phyloP scores from a whole-genome alignment of 495 filamentous ascomycete genomes.

The Xanthoparmelia taractica region DNA sequence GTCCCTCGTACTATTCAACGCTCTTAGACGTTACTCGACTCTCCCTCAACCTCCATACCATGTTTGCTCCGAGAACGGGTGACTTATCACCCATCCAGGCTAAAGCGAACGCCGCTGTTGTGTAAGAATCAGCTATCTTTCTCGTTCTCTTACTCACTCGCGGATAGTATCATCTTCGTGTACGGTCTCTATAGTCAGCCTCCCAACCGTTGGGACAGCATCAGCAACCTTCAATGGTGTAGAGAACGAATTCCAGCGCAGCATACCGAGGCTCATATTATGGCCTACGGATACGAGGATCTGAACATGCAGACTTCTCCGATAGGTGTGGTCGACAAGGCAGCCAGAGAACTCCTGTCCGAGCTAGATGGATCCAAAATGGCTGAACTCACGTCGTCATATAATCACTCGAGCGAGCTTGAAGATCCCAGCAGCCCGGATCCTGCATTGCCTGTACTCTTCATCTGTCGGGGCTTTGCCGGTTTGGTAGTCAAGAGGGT shows the following conservation, averaged over 20 bases:
- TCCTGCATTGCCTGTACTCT: neutral
- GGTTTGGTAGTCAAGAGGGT: slow-evolving; percentile 1
- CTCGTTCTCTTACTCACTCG: neutral
- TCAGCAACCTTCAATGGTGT: neutral
- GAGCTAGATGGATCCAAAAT: neutral
- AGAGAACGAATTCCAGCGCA: neutral
- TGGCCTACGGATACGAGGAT: neutral
- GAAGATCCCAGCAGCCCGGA: neutral
- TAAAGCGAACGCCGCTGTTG: neutral
- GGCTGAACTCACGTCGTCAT: neutral
- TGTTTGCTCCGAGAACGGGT: neutral
- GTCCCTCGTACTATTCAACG: no score
- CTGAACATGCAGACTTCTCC: neutral
- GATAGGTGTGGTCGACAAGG: neutral
- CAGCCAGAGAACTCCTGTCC: neutral
- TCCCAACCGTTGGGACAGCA: neutral
- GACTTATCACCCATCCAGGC: neutral
- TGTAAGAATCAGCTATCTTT: neutral
- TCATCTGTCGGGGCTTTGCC: neutral
- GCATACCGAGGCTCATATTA: neutral
- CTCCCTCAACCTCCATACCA: neutral
- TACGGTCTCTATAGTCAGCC: neutral
- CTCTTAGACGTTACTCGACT: no score
- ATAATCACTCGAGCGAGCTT: neutral
- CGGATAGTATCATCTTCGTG: neutral